Evolutionary conservation across 1,284 basidiomycete genomes (phyloP).

Genomic region (Heterobasidion irregulare): DNA sequence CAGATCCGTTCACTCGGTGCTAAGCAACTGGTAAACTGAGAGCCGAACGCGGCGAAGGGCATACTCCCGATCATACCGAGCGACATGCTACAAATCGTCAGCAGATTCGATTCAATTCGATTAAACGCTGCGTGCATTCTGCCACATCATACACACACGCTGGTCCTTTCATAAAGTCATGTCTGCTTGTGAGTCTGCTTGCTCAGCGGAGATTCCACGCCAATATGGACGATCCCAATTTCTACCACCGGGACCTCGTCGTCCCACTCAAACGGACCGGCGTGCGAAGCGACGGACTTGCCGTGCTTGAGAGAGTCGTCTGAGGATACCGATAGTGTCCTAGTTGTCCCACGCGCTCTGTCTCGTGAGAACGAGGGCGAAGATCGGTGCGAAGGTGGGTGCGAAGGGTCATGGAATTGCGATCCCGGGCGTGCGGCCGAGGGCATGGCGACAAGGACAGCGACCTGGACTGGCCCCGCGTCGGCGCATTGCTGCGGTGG

Average conservation of each 20-base stretch:
- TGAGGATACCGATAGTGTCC: neutral
- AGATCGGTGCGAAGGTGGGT: neutral
- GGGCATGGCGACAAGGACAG: slow-evolving; percentile 6
- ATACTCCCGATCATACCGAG: no score
- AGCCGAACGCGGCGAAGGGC: no score
- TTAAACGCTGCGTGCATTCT: no score
- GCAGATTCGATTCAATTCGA: no score
- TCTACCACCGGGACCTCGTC: neutral
- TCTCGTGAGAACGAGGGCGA: neutral
- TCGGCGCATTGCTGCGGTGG: neutral
- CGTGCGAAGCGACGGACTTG: neutral
- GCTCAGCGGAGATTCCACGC: neutral
- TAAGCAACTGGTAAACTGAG: no score
- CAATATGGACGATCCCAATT: neutral
- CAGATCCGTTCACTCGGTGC: no score
- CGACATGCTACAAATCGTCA: no score
- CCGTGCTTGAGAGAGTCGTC: no score
- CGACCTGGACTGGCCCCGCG: neutral
- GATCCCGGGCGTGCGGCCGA: neutral
- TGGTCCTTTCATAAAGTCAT: no score
- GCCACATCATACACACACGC: no score
- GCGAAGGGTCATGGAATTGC: neutral
- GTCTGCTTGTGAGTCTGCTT: no score
- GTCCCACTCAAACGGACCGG: neutral
- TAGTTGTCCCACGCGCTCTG: neutral